Percentiles rank a stretch among this genome's conserved stretches.
Conservation (phyloP, 805 yeast species). For the Scheffersomyces coipomensis region DNA sequence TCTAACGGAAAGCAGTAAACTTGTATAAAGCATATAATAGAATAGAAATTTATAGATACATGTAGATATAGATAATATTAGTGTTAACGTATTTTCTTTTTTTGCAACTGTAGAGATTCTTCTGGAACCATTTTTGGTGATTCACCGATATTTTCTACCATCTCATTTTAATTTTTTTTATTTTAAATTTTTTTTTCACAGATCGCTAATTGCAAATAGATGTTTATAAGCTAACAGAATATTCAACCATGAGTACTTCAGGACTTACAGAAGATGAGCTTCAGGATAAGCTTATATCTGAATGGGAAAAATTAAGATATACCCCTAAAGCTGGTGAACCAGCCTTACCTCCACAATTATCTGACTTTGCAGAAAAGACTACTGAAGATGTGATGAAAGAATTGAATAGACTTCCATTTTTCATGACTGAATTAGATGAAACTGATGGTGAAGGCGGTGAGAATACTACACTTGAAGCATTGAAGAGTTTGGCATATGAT, state of each 20-base stretch:
- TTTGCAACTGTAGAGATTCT: too few relatives aligned
- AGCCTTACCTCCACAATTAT: conserved; percentile 77
- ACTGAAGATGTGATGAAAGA: conserved; percentile 77
- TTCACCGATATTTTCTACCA: neutral
- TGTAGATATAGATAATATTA: too few relatives aligned
- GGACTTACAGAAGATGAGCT: conserved; percentile 1
- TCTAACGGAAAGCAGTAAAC: too few relatives aligned
- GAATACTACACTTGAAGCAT: conserved; percentile 76
- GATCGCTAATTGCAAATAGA: too few relatives aligned
- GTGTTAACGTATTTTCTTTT: too few relatives aligned
- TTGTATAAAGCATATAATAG: too few relatives aligned
- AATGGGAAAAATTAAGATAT: conserved; percentile 42
- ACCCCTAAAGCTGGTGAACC: conserved; percentile 61
- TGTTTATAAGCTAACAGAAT: too few relatives aligned
- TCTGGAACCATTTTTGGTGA: too few relatives aligned
- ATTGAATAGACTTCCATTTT: conserved; percentile 83
- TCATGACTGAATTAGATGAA: conserved; percentile 85
- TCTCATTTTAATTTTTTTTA: neutral
- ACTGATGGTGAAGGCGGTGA: conserved; percentile 77
- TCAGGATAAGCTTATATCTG: conserved; percentile 25
- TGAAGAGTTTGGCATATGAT: conserved; percentile 87
- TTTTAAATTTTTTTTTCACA: neutral
- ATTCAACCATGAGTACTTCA: neutral
- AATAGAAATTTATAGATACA: too few relatives aligned
- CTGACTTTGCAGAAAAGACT: conserved; percentile 58